Percentiles rank a stretch among this genome's conserved stretches.
These are phyloP conservation scores for Tuber brumale DNA, from an alignment of 495 filamentous ascomycete genomes.

Conservation along the genomic window DNA sequence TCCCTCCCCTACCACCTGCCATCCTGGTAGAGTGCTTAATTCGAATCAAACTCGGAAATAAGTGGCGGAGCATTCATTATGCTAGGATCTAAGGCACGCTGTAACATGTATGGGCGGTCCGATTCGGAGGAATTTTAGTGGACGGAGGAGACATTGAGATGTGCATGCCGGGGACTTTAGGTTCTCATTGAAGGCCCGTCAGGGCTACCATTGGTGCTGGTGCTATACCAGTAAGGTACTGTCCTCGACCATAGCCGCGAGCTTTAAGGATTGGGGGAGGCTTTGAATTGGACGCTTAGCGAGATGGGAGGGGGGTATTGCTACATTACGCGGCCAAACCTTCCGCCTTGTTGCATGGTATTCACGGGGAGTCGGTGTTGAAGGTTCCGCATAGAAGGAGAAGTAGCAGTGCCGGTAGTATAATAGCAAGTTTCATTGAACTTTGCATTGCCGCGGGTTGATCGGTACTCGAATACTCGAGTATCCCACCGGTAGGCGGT, in stretches of 20 bases:
- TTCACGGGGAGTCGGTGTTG: background rate
- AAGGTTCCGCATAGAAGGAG: background rate
- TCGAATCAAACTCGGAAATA: background rate
- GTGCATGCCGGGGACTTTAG: background rate
- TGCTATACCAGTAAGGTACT: too few species aligned
- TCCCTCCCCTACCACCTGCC: background rate
- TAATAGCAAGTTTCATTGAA: background rate
- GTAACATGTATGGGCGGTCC: background rate
- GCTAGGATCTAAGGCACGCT: background rate
- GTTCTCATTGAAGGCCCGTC: background rate
- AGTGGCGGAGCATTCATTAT: slow-evolving; percentile 1
- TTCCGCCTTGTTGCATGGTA: background rate
- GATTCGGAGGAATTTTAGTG: background rate
- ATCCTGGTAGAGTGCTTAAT: background rate
- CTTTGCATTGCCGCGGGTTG: background rate
- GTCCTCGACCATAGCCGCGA: background rate
- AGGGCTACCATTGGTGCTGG: background rate
- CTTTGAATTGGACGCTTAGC: background rate
- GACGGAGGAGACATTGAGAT: background rate
- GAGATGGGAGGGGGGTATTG: background rate
- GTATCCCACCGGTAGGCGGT: background rate
- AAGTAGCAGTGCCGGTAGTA: background rate
- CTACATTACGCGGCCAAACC: background rate
- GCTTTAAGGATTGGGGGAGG: background rate
- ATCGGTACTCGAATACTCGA: background rate